phyloP scores from a whole-genome alignment of 2,329 filamentous ascomycete species.

The Bisporella sp. region DNA sequence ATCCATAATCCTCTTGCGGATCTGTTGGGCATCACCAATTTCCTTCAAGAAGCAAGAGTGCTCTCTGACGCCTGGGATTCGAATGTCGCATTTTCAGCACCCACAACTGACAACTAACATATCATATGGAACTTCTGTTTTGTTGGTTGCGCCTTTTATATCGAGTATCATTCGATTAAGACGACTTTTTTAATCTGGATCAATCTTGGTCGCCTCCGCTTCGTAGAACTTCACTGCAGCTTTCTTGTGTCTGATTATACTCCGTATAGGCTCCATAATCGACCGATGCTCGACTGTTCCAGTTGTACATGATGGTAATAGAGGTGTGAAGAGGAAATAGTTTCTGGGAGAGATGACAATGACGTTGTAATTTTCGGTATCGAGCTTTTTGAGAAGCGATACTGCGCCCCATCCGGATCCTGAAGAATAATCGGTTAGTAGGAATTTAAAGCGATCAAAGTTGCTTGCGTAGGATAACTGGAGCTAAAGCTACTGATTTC shows the following conservation, averaged over 20 bases:
- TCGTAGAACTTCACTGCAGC: conserved; percentile 94
- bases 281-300: conserved; percentile 97
- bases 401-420: conserved; percentile 96
- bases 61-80: conserved; percentile 91
- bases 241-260: conserved; percentile 93
- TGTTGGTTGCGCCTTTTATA: conserved; percentile 72
- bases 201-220: conserved; percentile 92
- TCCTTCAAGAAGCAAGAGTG: conserved; percentile 98
- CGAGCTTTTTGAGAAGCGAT: conserved; percentile 94
- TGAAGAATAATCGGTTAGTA: conserved; percentile 30
- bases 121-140: conserved; percentile 92
- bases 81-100: conserved; percentile 97
- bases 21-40: conserved; percentile 90
- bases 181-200: conserved; percentile 85
- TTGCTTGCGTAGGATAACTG: no score
- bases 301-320: conserved; percentile 94
- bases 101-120: conserved; percentile 97
- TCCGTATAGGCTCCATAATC: conserved; percentile 98
- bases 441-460: no score
- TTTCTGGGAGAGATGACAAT: conserved; percentile 96
- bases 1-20: conserved; percentile 99
- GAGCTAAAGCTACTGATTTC: no score
- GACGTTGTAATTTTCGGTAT: conserved; percentile 99
- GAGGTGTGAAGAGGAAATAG: conserved; percentile 98
- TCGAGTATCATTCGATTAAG: conserved; percentile 89